Evolutionary conservation across 2,329 filamentous ascomycete species (phyloP).

Genomic region (Cladophialophora yegresii): DNA sequence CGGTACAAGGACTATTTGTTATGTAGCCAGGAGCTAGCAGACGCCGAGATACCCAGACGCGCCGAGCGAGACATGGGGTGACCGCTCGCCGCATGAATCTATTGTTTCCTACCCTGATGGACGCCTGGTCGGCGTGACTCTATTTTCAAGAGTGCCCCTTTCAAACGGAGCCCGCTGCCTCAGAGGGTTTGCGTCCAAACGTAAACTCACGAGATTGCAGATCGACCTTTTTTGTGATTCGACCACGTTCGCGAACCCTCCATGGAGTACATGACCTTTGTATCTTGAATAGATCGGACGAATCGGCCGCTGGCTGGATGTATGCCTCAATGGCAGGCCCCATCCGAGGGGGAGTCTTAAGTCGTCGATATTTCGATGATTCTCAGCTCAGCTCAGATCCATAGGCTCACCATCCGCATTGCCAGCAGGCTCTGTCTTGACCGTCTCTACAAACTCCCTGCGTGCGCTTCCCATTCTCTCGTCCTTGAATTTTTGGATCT

Average conservation of each 20-base stretch:
- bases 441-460: constrained; percentile 38
- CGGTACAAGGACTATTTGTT: too few species aligned
- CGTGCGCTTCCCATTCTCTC: constrained; percentile 53
- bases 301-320: background rate
- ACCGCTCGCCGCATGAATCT: background rate
- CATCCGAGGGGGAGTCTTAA: background rate
- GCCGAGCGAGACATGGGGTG: too few species aligned
- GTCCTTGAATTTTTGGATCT: constrained; percentile 62
- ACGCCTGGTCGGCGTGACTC: background rate
- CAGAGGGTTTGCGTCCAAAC: background rate
- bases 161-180: background rate
- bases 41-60: too few species aligned
- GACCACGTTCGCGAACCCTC: background rate
- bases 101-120: background rate
- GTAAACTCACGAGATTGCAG: background rate
- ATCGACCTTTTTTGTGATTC: background rate
- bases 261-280: background rate
- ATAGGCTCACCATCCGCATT: constrained; percentile 25
- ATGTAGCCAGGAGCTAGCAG: too few species aligned
- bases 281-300: background rate
- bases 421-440: constrained; percentile 29
- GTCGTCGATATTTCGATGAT: background rate
- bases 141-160: background rate
- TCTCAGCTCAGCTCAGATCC: background rate
- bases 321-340: background rate